phyloP scores from a whole-genome alignment of 768 basidiomycete genomes.

The Tulasnella sp. region DNA sequence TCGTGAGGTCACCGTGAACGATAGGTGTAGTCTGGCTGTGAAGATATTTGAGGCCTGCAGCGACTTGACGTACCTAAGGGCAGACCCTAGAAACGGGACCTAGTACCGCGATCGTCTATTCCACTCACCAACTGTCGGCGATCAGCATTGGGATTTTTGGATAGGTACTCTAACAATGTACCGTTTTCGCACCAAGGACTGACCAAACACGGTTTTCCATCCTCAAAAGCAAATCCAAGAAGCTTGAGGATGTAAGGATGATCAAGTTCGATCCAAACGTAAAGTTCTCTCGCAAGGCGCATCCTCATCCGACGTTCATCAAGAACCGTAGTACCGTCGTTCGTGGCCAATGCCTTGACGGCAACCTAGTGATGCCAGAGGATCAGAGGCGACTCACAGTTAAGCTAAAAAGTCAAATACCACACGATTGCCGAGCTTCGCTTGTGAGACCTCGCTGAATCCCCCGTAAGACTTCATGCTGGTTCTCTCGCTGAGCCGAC shows the following conservation, averaged over 20 bases:
- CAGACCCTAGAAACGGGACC: not conserved
- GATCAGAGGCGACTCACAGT: too few species aligned
- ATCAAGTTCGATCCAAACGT: not conserved
- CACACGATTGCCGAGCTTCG: too few species aligned
- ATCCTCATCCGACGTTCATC: not conserved
- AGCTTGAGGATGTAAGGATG: not conserved
- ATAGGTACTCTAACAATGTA: slow-evolving; percentile 55
- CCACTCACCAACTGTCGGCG: slow-evolving; percentile 50
- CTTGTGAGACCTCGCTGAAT: too few species aligned
- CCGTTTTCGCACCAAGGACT: slow-evolving; percentile 63
- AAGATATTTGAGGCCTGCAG: not conserved
- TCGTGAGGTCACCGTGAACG: slow-evolving; percentile 36
- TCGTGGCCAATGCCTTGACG: too few species aligned
- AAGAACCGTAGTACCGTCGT: not conserved
- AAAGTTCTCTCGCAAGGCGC: not conserved
- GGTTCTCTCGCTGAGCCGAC: too few species aligned
- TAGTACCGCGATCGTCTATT: not conserved
- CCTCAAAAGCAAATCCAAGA: not conserved
- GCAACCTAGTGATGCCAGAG: too few species aligned
- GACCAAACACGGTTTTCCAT: slow-evolving; percentile 50
- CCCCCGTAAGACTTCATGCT: too few species aligned
- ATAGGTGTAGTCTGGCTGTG: slow-evolving; percentile 5
- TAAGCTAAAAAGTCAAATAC: too few species aligned
- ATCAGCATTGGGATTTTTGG: slow-evolving; percentile 48
- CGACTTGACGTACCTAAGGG: slow-evolving; percentile 22